Evolutionary conservation across 768 basidiomycete species (phyloP), one percentile per base, ranked within the genome.

Genomic region (Phylloporus sp.): DNA sequence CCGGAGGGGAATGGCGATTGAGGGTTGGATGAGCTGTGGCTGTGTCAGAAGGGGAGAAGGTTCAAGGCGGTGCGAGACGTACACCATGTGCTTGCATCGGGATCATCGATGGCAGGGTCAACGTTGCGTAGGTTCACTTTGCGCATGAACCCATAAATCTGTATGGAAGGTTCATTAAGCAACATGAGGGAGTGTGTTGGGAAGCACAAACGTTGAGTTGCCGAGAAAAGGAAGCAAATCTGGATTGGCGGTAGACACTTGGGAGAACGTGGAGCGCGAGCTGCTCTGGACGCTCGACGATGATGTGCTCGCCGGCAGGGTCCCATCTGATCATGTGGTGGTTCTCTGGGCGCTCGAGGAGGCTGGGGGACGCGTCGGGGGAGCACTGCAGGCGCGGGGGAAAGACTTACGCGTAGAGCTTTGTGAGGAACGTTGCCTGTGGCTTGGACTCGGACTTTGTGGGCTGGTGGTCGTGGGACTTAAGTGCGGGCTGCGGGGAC

Each of bases 131-230:
- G 79, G 76, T 94, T 95, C 68, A 95, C 90, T 72, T 95, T 95
- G 73, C 93, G 91, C 91, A 95, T 95, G 78, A 94, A 97, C 59
- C 93, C 94, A 76, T 97, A 97, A 73, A 97, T 97, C 93, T 95
- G 62, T 62, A 52, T 47, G 52, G 62, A 62, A 45, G 50, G 50
- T 57, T 57, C 53, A 60, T 63, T 56, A 58, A 59, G 56, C 46
- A 48, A 49, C 62, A 65, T 52, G 56, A 43, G 59, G 56, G 65
- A 64, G 62, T 63, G 63, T 55, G 52, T 39, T 23, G 38, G 63
- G 67, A 58, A 65, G 68, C 67, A 80, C 84, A 56, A 64, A 95
- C 92, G 75, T 97, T 97, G 68, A 97, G 84, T 80, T 97, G 93
- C 73, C 93, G 84, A 61, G 92, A 95, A 80, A 95, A 97, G 80